Base-by-base conservation (phyloP, 2,329 filamentous ascomycete species). In the Raffaelea arxii region DNA sequence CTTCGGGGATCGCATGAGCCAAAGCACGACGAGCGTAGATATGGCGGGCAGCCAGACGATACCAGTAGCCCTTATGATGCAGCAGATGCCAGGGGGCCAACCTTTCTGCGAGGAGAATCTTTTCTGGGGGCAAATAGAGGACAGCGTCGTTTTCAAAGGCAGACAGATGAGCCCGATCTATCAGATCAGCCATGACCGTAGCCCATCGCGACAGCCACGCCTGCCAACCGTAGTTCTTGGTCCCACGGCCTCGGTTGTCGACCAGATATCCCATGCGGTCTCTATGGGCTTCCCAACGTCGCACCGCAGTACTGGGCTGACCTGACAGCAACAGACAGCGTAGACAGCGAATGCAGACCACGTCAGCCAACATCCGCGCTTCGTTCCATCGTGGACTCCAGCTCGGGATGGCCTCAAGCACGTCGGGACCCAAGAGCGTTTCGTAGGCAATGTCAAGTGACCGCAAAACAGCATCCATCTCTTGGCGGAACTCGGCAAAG, bases 381-480 rank as follows among this genome's bases (percentile, higher is more conserved):
- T 97, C 88, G 59, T 95, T 86, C 77, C 91, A 98, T 49, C 89
- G 77, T 16, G 86, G 81, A 55, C 81, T 90, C 90, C 90, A 96
- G 58, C 81, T 90, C 4, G 89, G 84, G 48, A 94, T 91, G 14
- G 83, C 82, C 58, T 95, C 90, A 55, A 96, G 80, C 6, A 95
- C 77, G 57, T 96, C 91, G 24, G 82, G 72, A 18, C 85, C 83
- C 52, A 97, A 78, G 11, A 98, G 66, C 21, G 78, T 80, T 44
- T 94, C 88, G 54, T 97, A 90, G 4, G 89, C 88, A 61, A 83
- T 82, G 58, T 92, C 87, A 55, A 90, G 96, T 45, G 87, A 89
- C 38, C 89, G 79, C 57, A 87, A 73, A 1, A 92, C 89, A 21
- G 80, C 81, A 59, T 96, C 91, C 74, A 91, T 86, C 61, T 97